Base-by-base conservation (phyloP, 2,329 filamentous ascomycete genomes). In the Nemania sp. region DNA sequence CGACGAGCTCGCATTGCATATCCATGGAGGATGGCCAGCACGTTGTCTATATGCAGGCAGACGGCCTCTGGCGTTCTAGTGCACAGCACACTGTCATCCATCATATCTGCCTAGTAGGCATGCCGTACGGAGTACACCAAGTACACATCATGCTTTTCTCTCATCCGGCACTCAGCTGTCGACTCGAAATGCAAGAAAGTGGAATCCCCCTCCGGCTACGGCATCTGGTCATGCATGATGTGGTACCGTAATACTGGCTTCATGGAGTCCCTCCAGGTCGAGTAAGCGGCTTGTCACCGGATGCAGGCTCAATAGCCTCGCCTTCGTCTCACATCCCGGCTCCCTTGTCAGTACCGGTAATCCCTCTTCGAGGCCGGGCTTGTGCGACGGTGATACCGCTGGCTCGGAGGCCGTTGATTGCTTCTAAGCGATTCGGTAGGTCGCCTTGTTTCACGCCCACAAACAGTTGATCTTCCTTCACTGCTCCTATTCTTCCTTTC, bases 31-130 rank as follows among this genome's bases (percentile, higher is more conserved):
- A 49, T 41, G 28, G 47, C 19, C 28, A 59, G 50, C 57, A 59
- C 54, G 57, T 57, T 59, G 31, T 53, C 52, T 43, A 37, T 59
- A 37, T 59, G 57, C 57, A 59, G 54, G 46, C 42, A 42, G 46
- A 57, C 39, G n/a, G n/a, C n/a, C n/a, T 52, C 37, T 52, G 45
- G 50, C 41, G 52, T 45, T n/a, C n/a, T n/a, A n/a, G 36, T 22
- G 34, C 46, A 46, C 22, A 39, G 40, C 49, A 44, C 48, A 49
- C 47, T 52, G 52, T 36, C 39, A 54, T 41, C 50, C 46, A 49
- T 57, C 51, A 52, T 40, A 15, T 33, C 28, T 40, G 20, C 41
- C 36, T 50, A 46, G 46, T 31, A 31, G 28, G 28, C n/a, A 11
- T 31, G n/a, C 28, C 28, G 11, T 37, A n/a, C n/a, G n/a, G n/a